Base-by-base conservation (phyloP, 805 yeast species). In the Candida ponderosae region DNA sequence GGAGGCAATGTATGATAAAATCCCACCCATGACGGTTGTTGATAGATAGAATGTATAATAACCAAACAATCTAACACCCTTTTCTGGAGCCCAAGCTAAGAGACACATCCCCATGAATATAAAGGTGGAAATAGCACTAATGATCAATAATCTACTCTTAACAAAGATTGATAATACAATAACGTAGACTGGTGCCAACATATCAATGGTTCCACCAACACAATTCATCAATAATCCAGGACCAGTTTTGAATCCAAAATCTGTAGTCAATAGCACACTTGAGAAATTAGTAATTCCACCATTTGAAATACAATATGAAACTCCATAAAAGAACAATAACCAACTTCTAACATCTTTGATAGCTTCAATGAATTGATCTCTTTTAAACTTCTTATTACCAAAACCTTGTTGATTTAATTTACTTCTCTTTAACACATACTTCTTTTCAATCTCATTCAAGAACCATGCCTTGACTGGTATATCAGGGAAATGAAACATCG, bases 251-350 rank as follows among this genome's bases (percentile, higher is more conserved):
- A 24, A 17, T 17, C 16, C 31, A 20, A 18, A 35, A 28, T 21
- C 18, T 15, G 30, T 29, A 32, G 14, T 13, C 21, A 11, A 8
- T n/a, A 39, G 32, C 16, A 24, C 51, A 26, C 63, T 53, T 21
- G 67, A 60, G 45, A 68, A 72, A 50, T 60, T 62, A n/a, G 66
- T 57, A 29, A 67, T 49, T 14, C 73, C 77, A 32, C 75, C 76
- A 41, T 68, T 63, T 36, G 60, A 70, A 34, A 59, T 47, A 50
- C 57, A 52, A 33, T 47, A 51, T 17, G 62, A 43, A 9, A 55
- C 40, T 31, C 49, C 63, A 20, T 55, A 48, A 10, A 57, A 34
- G 39, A 68, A 53, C 29, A 56, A 45, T 6, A 67, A 40, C 64
- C 65, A 70, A 11, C 67, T 56, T 40, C 63, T 62, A 26, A 49